Evolutionary conservation across 306 rosid species (phyloP).

Genomic region (Quercus mongolica): DNA sequence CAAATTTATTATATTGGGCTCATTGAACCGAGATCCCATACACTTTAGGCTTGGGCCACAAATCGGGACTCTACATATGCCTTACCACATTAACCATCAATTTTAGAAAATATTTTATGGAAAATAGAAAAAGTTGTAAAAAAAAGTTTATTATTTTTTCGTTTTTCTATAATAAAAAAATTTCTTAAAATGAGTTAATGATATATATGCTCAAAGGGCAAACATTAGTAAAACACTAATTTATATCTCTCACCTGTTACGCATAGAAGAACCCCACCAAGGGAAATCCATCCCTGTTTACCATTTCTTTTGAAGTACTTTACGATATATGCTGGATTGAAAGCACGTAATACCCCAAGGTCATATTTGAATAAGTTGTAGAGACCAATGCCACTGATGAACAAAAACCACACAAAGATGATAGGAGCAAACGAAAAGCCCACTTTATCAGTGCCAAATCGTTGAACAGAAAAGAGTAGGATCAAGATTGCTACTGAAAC

Average conservation of each 20-base stretch:
- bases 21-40: too few relatives aligned
- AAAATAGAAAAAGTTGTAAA: too few relatives aligned
- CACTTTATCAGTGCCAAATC: slow-evolving; percentile 69
- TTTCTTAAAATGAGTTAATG: too few relatives aligned
- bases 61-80: too few relatives aligned
- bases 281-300: slow-evolving; percentile 53
- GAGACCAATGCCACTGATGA: slow-evolving; percentile 56
- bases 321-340: slow-evolving; percentile 46
- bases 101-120: too few relatives aligned
- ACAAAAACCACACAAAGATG: slow-evolving; percentile 43
- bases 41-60: too few relatives aligned
- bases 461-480: slow-evolving; percentile 33
- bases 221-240: too few relatives aligned
- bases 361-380: slow-evolving; percentile 56
- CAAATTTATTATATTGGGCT: too few relatives aligned
- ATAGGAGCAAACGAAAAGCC: slow-evolving; percentile 57
- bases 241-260: slow-evolving; percentile 35
- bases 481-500: slow-evolving; percentile 48
- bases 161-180: too few relatives aligned
- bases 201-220: too few relatives aligned
- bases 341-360: slow-evolving; percentile 40
- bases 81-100: accelerated
- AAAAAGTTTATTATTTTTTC: too few relatives aligned
- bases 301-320: slow-evolving; percentile 52
- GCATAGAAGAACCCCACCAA: slow-evolving; percentile 61